A percentile compares a stretch with the other conserved stretches of the same genome.
These are phyloP conservation scores for Apophysomyces trapeziformis DNA, from an alignment of 371 early-diverging fungal species.

Conservation along the genomic window DNA sequence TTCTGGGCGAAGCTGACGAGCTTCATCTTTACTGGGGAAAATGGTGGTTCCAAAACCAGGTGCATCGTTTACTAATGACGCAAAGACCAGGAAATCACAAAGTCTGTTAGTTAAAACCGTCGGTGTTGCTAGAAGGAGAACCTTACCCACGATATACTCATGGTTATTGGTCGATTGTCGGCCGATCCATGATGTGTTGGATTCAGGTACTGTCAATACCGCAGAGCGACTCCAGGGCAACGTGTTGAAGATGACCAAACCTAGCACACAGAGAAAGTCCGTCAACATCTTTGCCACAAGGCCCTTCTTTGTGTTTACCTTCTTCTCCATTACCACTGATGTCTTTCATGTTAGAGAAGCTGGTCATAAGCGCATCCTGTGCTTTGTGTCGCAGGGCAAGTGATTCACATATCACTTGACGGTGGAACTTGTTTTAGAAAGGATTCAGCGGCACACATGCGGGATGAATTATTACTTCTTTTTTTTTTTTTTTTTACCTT, in stretches of 20 bases:
- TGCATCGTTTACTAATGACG: conserved; percentile 31
- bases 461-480: background rate
- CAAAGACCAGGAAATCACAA: no score
- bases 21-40: conserved; percentile 9
- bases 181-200: conserved; percentile 28
- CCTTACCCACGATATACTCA: conserved; percentile 53
- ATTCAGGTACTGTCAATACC: conserved; percentile 66
- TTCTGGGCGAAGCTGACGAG: background rate
- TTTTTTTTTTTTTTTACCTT: conserved; percentile 43
- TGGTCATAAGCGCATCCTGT: conserved; percentile 26
- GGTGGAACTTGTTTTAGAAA: conserved; percentile 35
- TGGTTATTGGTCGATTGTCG: conserved; percentile 51
- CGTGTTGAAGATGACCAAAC: conserved; percentile 78
- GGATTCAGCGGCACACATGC: background rate
- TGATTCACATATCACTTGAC: conserved; percentile 42
- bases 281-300: background rate
- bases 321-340: background rate
- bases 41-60: conserved; percentile 40
- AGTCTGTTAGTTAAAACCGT: no score
- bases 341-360: background rate
- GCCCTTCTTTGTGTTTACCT: background rate
- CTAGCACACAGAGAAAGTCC: background rate
- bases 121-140: background rate
- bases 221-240: conserved; percentile 79
- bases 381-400: conserved; percentile 38